Percentiles rank a stretch among this genome's conserved stretches.
Conservation (phyloP, 2,329 filamentous ascomycete species). For the Paraphoma chrysanthemicola region DNA sequence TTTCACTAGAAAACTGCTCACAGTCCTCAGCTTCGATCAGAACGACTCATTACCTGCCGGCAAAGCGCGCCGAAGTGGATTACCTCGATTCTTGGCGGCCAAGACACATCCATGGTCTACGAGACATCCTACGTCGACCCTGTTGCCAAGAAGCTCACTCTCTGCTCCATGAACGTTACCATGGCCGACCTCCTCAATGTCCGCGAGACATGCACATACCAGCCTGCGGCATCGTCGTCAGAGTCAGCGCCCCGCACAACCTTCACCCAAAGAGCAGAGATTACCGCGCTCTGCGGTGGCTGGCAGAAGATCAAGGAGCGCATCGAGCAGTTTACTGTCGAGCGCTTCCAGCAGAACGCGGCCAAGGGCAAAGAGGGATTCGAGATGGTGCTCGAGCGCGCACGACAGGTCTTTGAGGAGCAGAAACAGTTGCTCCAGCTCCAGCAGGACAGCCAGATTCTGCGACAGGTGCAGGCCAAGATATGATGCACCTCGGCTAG, state of each 20-base stretch:
- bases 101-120: slow-evolving; percentile 86
- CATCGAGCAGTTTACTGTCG: slow-evolving; percentile 91
- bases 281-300: slow-evolving; percentile 92
- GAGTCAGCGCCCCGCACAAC: slow-evolving; percentile 66
- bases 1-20: slow-evolving; percentile 11
- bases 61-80: slow-evolving; percentile 81
- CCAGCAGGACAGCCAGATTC: slow-evolving; percentile 49
- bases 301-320: slow-evolving; percentile 98
- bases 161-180: slow-evolving; percentile 95
- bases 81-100: slow-evolving; percentile 76
- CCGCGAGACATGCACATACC: slow-evolving; percentile 90
- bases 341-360: slow-evolving; percentile 90
- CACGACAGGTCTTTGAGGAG: slow-evolving; percentile 87
- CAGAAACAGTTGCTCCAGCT: slow-evolving; percentile 70
- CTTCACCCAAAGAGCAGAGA: slow-evolving; percentile 88
- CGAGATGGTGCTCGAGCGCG: slow-evolving; percentile 93
- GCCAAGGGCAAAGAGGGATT: slow-evolving; percentile 91
- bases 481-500: slow-evolving; percentile 35
- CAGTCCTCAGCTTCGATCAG: slow-evolving; percentile 67
- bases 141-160: slow-evolving; percentile 82
- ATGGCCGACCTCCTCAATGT: slow-evolving; percentile 89
- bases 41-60: slow-evolving; percentile 70
- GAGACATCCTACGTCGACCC: slow-evolving; percentile 97
- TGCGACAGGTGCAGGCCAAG: slow-evolving; percentile 33
- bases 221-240: slow-evolving; percentile 61